phyloP scores from a whole-genome alignment of 352 stramenopile genomes.

The Phytophthora pisi region DNA sequence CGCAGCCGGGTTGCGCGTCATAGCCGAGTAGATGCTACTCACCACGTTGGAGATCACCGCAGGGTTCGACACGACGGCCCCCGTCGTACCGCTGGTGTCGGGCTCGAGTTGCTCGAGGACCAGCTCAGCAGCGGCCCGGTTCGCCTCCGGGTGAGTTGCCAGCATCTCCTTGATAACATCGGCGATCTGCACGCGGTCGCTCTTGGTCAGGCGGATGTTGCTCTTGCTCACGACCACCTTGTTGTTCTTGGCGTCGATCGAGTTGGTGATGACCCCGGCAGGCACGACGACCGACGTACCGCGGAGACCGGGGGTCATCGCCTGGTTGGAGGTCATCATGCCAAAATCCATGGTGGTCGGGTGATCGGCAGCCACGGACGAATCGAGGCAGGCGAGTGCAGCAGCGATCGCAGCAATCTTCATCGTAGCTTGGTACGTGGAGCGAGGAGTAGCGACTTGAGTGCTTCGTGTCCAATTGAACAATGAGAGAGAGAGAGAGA shows the following conservation, averaged over 20 bases:
- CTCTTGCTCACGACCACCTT: conserved; percentile 22
- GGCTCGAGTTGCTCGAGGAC: neutral
- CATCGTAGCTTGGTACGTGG: conserved; percentile 11
- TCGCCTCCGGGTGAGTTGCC: conserved; percentile 2
- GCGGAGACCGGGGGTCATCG: conserved; percentile 2
- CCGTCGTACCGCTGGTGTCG: neutral
- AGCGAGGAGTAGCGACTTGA: conserved; percentile 8
- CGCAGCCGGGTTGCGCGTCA: conserved; percentile 9
- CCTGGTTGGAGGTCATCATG: conserved; percentile 7
- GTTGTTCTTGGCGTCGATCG: conserved; percentile 19
- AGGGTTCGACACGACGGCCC: conserved; percentile 5
- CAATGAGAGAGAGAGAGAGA: conserved; percentile 13
- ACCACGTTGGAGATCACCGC: conserved; percentile 5
- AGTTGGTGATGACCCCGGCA: conserved; percentile 15
- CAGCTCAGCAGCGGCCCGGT: neutral
- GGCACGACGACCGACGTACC: neutral
- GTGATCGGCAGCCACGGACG: conserved; percentile 14
- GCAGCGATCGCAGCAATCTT: conserved; percentile 7
- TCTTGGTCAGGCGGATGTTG: conserved; percentile 19
- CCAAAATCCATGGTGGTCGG: neutral
- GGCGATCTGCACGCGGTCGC: conserved; percentile 23
- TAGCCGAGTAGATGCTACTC: conserved; percentile 18
- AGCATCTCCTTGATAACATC: conserved; percentile 23
- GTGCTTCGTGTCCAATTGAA: conserved; percentile 23
- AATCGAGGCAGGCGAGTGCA: conserved; percentile 11